These are phyloP conservation scores for Austroboletus festivus DNA, from an alignment of 768 basidiomycete species.

Conservation along the genomic window DNA sequence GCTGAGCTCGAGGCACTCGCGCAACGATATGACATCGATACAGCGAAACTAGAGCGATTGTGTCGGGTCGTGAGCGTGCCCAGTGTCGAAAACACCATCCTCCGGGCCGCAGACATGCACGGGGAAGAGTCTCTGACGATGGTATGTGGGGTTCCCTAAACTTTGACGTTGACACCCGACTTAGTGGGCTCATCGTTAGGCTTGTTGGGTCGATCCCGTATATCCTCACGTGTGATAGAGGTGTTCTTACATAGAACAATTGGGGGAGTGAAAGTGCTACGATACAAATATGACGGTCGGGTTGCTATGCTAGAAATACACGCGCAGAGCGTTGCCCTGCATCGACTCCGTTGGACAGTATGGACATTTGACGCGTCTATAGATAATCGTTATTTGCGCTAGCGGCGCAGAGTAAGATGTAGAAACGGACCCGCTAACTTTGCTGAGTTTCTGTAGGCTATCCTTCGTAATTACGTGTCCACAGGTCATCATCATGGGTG, in stretches of 20 bases:
- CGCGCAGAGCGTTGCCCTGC: slow-evolving; percentile 51
- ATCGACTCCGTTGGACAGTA: slow-evolving; percentile 88
- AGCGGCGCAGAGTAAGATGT: slow-evolving; percentile 1
- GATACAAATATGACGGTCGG: slow-evolving; percentile 9
- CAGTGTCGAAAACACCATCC: slow-evolving; percentile 48
- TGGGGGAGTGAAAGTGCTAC: slow-evolving; percentile 1
- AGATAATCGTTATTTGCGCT: background rate
- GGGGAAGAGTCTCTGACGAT: slow-evolving; percentile 53
- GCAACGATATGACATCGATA: slow-evolving; percentile 52
- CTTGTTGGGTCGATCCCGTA: slow-evolving; percentile 27
- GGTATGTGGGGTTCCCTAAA: slow-evolving; percentile 35
- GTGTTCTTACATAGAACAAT: background rate
- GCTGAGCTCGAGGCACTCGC: slow-evolving; percentile 51
- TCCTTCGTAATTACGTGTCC: slow-evolving; percentile 95
- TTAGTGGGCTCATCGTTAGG: slow-evolving; percentile 13
- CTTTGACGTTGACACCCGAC: background rate
- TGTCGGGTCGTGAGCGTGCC: slow-evolving; percentile 61
- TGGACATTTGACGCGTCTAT: slow-evolving; percentile 91
- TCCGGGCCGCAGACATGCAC: slow-evolving; percentile 44
- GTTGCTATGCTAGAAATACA: slow-evolving; percentile 52
- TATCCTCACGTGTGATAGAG: background rate
- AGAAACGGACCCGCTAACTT: slow-evolving; percentile 71
- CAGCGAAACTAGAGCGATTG: slow-evolving; percentile 48
- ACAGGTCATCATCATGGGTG: slow-evolving; percentile 96
- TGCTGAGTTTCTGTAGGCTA: slow-evolving; percentile 85